Conservation (phyloP, 192 early-diverging fungal species). For the Podila minutissima region DNA sequence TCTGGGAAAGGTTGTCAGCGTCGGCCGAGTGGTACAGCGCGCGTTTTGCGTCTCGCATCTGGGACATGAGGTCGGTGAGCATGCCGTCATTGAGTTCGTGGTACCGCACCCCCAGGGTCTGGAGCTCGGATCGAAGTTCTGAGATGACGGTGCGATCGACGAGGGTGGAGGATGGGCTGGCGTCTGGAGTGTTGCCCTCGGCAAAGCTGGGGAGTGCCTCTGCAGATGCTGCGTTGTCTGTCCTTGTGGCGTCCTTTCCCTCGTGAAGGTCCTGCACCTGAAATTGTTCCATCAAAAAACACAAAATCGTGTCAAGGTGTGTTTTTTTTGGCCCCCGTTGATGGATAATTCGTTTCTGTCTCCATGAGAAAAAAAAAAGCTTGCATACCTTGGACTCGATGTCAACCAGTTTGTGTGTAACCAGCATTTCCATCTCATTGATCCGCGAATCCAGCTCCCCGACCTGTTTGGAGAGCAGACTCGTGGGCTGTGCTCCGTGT, state of each 20-base stretch:
- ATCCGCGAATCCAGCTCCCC: conserved; percentile 29
- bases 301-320: not conserved
- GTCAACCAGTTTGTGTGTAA: conserved; percentile 24
- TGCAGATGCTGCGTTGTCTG: not conserved
- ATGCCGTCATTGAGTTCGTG: conserved; percentile 37
- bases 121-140: conserved; percentile 29
- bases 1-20: not conserved
- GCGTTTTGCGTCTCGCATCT: conserved; percentile 21
- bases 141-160: conserved; percentile 5
- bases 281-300: not conserved
- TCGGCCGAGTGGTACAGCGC: conserved; percentile 7
- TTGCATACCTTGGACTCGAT: conserved; percentile 33
- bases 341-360: not conserved
- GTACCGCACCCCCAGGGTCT: conserved; percentile 23
- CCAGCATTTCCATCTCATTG: conserved; percentile 25
- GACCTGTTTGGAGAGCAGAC: conserved; percentile 7
- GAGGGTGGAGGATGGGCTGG: not conserved
- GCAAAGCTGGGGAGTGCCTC: not conserved
- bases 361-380: not conserved
- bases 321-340: not conserved
- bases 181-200: not conserved
- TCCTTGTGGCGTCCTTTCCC: not conserved
- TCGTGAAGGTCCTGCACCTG: conserved; percentile 30
- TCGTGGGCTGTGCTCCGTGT: not conserved
- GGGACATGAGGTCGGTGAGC: conserved; percentile 26